Conservation (phyloP, 441 rosid genomes). For the Adansonia madagascariensis region DNA sequence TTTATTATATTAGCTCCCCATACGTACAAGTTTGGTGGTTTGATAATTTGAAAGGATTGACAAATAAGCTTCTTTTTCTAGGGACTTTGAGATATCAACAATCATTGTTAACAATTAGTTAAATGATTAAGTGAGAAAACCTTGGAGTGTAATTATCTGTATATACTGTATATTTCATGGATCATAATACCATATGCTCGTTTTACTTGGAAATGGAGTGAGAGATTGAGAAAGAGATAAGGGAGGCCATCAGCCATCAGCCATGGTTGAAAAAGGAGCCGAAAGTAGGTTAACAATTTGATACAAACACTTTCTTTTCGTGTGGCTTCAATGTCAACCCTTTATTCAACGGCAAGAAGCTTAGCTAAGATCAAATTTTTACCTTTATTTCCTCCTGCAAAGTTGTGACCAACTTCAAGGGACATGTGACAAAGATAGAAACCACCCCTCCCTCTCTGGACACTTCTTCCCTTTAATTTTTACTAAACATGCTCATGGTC, state of each 20-base stretch:
- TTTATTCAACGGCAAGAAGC: constrained; percentile 7
- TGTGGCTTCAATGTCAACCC: constrained; percentile 40
- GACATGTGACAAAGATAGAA: constrained; percentile 30
- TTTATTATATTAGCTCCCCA: neutral
- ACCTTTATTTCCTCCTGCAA: neutral
- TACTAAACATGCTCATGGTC: no score
- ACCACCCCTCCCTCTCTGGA: neutral
- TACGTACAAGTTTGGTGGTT: neutral
- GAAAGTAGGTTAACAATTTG: constrained; percentile 23
- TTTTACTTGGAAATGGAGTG: no score
- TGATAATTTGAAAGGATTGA: neutral
- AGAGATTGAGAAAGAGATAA: no score
- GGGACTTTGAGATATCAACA: neutral
- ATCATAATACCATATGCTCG: neutral
- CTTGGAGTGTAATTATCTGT: neutral
- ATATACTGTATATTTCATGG: neutral
- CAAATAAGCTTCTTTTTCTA: neutral
- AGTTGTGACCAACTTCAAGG: constrained; percentile 20
- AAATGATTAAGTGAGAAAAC: neutral
- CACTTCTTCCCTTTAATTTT: neutral
- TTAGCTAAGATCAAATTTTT: neutral
- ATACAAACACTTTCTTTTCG: constrained; percentile 7
- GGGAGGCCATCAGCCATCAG: neutral
- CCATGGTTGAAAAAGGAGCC: neutral
- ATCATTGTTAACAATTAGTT: neutral